Evolutionary conservation across 768 basidiomycete species (phyloP).

Genomic region (Leucocoprinus leucothites): DNA sequence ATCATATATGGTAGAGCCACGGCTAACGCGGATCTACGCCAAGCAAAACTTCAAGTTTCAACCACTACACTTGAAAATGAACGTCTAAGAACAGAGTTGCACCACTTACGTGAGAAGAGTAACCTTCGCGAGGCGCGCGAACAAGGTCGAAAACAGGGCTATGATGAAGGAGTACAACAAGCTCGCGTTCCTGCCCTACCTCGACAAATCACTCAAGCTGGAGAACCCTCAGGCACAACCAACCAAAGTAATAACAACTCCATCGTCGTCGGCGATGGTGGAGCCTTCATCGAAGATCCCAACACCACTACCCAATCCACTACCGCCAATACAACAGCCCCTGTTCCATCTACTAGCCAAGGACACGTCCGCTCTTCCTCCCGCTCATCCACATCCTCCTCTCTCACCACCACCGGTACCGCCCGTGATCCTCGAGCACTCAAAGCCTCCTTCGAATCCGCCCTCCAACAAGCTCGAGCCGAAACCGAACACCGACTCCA

Average conservation of each 20-base stretch:
- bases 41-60: neutral
- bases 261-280: no score
- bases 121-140: slow-evolving; percentile 7
- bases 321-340: no score
- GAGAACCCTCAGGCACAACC: no score
- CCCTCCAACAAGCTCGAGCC: neutral
- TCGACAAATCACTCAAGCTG: neutral
- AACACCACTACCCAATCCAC: no score
- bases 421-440: neutral
- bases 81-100: neutral
- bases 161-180: neutral
- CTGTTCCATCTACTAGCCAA: no score
- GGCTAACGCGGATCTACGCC: neutral
- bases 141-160: slow-evolving; percentile 9
- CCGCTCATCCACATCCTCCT: neutral
- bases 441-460: neutral
- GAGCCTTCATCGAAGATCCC: no score
- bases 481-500: neutral
- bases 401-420: neutral
- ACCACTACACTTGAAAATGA: neutral
- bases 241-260: no score
- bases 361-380: no score
- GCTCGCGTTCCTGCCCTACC: neutral
- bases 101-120: neutral
- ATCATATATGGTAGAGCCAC: neutral